A percentile compares a stretch with the other conserved stretches of the same genome.
Conservation (phyloP, 2,329 filamentous ascomycete species). For the Botrytis pseudocinerea region DNA sequence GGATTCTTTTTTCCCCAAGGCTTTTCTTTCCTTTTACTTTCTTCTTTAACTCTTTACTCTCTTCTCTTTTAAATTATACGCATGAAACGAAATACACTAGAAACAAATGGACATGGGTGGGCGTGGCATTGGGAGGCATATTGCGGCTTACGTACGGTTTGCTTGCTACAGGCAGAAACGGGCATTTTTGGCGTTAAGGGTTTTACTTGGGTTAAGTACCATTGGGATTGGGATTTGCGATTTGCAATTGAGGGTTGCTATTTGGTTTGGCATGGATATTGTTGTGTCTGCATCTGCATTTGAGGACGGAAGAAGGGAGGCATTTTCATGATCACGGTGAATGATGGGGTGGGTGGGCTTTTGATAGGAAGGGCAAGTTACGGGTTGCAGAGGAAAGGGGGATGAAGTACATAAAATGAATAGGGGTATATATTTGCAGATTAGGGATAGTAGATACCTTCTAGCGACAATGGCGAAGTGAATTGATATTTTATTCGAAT, state of each 20-base stretch:
- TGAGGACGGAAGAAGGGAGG: neutral
- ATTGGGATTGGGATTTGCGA: neutral
- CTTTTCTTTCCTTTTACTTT: neutral
- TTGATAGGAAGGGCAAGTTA: neutral
- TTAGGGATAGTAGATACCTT: neutral
- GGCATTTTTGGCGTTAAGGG: slow-evolving; percentile 2
- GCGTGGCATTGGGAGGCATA: slow-evolving; percentile 6
- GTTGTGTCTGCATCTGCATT: slow-evolving; percentile 12
- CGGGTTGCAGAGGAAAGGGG: neutral
- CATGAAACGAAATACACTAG: slow-evolving; percentile 15
- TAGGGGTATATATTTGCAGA: neutral
- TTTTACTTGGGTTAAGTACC: neutral
- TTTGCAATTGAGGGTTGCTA: neutral
- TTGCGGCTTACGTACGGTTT: neutral
- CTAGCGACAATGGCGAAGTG: neutral
- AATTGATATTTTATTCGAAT: neutral
- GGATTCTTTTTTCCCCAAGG: neutral
- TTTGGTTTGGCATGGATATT: neutral
- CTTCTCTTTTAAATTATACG: slow-evolving; percentile 2
- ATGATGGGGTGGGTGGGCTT: neutral
- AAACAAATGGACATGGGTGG: neutral
- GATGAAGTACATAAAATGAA: neutral
- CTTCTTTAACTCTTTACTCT: neutral
- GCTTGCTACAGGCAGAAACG: neutral
- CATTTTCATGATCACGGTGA: neutral